Percentiles rank a stretch among this genome's conserved stretches.
Conservation (phyloP, 192 early-diverging fungal genomes). For the Neocallimastix lanati region DNA sequence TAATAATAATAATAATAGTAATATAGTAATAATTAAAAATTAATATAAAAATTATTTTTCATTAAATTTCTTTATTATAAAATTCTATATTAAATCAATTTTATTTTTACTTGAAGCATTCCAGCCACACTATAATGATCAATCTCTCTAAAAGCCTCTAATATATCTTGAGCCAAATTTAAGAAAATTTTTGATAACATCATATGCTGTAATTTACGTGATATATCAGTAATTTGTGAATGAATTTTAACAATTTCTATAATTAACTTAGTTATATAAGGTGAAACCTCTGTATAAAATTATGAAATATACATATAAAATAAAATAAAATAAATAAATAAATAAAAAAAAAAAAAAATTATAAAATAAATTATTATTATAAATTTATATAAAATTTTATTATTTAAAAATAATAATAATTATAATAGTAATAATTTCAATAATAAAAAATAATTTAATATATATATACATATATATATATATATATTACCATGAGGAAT, state of each 20-base stretch:
- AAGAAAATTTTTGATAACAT: slow-evolving; percentile 54
- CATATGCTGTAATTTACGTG: slow-evolving; percentile 50
- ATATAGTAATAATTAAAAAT: too few relatives aligned
- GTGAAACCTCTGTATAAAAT: slow-evolving; percentile 50
- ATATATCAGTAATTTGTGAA: slow-evolving; percentile 69
- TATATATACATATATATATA: too few relatives aligned
- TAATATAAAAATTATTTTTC: too few relatives aligned
- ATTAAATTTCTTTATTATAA: too few relatives aligned
- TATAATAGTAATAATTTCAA: too few relatives aligned
- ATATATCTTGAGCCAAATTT: slow-evolving; percentile 57
- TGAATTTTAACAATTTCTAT: slow-evolving; percentile 75
- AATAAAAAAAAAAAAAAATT: too few relatives aligned
- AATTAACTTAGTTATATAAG: slow-evolving; percentile 73
- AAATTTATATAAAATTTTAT: too few relatives aligned
- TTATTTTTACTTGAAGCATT: slow-evolving; percentile 73
- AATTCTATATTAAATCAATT: too few relatives aligned
- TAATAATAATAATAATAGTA: too few relatives aligned
- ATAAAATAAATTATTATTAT: too few relatives aligned
- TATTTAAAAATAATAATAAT: too few relatives aligned
- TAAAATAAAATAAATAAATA: background rate
- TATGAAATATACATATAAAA: background rate
- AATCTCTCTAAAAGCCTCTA: slow-evolving; percentile 56
- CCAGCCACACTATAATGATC: slow-evolving; percentile 78
- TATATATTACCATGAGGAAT: slow-evolving; percentile 58
- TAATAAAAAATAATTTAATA: too few relatives aligned